Percentiles rank a stretch among this genome's conserved stretches.
Conservation (phyloP, 345 rosid species). For the Hibiscus syriacus region DNA sequence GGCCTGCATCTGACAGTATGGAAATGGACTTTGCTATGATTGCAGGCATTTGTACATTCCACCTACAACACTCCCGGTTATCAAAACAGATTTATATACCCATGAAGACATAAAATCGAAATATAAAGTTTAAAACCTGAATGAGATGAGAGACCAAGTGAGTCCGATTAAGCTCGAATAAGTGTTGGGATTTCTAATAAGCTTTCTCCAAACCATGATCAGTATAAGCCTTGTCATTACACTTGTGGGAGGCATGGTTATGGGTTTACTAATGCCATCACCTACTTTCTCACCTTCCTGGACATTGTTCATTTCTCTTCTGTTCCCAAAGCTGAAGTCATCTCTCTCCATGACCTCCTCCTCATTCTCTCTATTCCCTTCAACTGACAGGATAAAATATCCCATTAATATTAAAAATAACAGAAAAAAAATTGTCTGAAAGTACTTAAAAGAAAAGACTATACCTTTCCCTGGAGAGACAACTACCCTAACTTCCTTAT, state of each 20-base stretch:
- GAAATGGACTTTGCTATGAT: slow-evolving; percentile 92
- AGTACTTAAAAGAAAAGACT: neutral
- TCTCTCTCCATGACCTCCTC: slow-evolving; percentile 66
- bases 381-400: slow-evolving; percentile 16
- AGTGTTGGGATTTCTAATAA: slow-evolving; percentile 94
- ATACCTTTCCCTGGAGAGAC: slow-evolving; percentile 78
- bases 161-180: slow-evolving; percentile 95
- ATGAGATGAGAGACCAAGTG: slow-evolving; percentile 82
- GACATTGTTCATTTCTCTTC: slow-evolving; percentile 33
- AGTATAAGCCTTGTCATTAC: slow-evolving; percentile 97
- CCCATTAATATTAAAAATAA: neutral
- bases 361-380: slow-evolving; percentile 28
- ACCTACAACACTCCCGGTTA: slow-evolving; percentile 42
- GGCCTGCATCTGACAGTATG: slow-evolving; percentile 99
- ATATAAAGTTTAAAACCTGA: too few relatives aligned
- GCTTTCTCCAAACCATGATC: slow-evolving; percentile 99
- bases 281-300: slow-evolving; percentile 43
- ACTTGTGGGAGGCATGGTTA: slow-evolving; percentile 88
- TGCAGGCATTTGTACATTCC: slow-evolving; percentile 92
- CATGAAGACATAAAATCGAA: too few relatives aligned
- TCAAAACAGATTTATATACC: neutral
- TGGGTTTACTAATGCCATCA: slow-evolving; percentile 34
- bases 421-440: neutral
- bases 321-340: slow-evolving; percentile 75
- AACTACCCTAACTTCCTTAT: slow-evolving; percentile 65